Evolutionary conservation across 2,329 filamentous ascomycete species (phyloP), one percentile per base, ranked within the genome.

Genomic region (Trichoderma guizhouense): DNA sequence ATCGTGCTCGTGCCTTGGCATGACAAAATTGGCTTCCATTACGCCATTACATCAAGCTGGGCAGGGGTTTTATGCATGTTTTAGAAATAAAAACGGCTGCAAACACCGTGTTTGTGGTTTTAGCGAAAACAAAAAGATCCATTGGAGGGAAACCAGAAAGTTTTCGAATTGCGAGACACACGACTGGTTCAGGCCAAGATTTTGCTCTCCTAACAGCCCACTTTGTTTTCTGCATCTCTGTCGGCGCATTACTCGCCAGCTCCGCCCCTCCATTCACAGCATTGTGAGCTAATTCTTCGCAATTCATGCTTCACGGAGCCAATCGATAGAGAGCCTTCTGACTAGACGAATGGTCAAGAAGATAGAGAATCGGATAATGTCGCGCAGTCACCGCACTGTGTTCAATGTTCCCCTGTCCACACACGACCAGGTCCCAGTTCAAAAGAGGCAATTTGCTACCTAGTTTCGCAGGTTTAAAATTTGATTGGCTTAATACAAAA

Each of bases 11-110:
- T 69, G 55, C 66, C 66, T 69, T 69, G 66, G 66, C 66, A 61
- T 39, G 43, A 47, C 43, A n/a, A 21, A 47, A 47, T 47, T 43
- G 18, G 55, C 39, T 47, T 69, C 66, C 55, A 69, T 69, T 61
- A 69, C 66, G 61, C 66, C 55, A 69, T 69, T 61, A 69, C 66
- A 69, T 69, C 36, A 69, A 69, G 2, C 34, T 5, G 14, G 18
- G 30, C 34, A 51, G 39, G 55, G 66, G 8, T 69, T 34, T 14
- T 61, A 60, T 69, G 66, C 66, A 61, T 69, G 66, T 61, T 69
- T 69, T 61, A 21, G 57, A 30, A 69, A 34, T 47, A 47, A 47
- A 47, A 47, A 47, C 18, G 26, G 53, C 28, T 30, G 53, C 47
- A 51, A 51, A 55, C 63, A n/a, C 30, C 43, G 43, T 51, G n/a